These are phyloP conservation scores for Moniliella sp. DNA, from an alignment of 1,284 basidiomycete species.

Conservation along the genomic window DNA sequence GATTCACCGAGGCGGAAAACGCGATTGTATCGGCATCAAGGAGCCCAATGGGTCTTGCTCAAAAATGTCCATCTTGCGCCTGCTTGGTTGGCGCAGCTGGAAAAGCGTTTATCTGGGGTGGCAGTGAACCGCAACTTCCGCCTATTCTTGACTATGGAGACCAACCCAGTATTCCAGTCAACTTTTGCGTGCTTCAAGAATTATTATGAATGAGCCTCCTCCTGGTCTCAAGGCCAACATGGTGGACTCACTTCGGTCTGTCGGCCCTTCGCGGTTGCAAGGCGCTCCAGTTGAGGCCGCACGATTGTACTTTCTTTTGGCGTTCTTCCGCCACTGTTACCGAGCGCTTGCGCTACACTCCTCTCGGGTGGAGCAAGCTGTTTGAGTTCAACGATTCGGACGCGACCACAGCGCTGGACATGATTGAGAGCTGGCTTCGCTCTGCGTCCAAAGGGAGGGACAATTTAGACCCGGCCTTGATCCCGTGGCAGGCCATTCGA, in stretches of 20 bases:
- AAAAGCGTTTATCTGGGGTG: slow-evolving; percentile 24
- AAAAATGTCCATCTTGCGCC: slow-evolving; percentile 31
- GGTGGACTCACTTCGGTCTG: slow-evolving; percentile 17
- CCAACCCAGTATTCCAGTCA: slow-evolving; percentile 25
- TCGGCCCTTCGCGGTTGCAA: slow-evolving; percentile 13
- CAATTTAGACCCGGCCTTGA: slow-evolving; percentile 21
- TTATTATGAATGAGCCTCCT: slow-evolving; percentile 31
- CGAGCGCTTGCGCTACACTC: slow-evolving; percentile 26
- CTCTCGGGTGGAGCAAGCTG: slow-evolving; percentile 25
- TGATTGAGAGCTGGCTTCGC: slow-evolving; percentile 23
- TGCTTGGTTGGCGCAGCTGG: slow-evolving; percentile 25
- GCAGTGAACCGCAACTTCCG: slow-evolving; percentile 23
- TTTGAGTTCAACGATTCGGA: slow-evolving; percentile 33
- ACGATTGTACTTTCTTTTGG: slow-evolving; percentile 24
- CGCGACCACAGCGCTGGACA: slow-evolving; percentile 21
- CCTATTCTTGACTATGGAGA: slow-evolving; percentile 30
- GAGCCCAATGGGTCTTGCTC: slow-evolving; percentile 27
- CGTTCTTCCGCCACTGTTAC: slow-evolving; percentile 27
- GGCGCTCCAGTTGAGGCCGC: slow-evolving; percentile 20
- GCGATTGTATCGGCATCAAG: slow-evolving; percentile 24
- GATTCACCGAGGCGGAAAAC: slow-evolving; percentile 22
- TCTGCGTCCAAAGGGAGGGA: slow-evolving; percentile 16
- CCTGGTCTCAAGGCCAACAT: slow-evolving; percentile 29
- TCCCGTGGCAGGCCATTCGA: slow-evolving; percentile 28
- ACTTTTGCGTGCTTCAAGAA: slow-evolving; percentile 25